A percentile compares a stretch with the other conserved stretches of the same genome.
Evolutionary conservation across 2,329 filamentous ascomycete genomes (phyloP).

Genomic region (Westerdykella aurantiaca): DNA sequence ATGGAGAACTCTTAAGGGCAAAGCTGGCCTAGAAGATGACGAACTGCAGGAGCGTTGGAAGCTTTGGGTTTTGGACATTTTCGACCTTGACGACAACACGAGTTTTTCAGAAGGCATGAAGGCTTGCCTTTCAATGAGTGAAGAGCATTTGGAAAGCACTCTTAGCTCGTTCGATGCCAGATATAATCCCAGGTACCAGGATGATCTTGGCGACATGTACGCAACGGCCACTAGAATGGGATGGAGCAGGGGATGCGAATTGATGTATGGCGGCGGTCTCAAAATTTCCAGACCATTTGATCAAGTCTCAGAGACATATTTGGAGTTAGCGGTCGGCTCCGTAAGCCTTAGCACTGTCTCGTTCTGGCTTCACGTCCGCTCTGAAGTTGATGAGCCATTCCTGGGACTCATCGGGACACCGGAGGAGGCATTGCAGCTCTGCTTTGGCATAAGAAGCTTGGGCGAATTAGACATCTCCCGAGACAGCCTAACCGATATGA

Average conservation of each 20-base stretch:
- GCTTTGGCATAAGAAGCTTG: background rate
- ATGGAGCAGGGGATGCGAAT: background rate
- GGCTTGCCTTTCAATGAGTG: background rate
- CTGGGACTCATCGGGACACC: background rate
- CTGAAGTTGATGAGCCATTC: background rate
- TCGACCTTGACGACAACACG: no score
- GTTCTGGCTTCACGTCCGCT: background rate
- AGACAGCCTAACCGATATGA: background rate
- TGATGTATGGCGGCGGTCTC: background rate
- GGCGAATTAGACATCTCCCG: background rate
- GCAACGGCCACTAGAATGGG: background rate
- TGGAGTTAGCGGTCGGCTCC: background rate
- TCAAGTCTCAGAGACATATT: background rate
- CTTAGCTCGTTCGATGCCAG: background rate
- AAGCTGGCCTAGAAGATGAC: no score
- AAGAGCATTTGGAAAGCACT: background rate
- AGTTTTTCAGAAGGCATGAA: background rate
- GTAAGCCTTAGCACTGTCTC: background rate
- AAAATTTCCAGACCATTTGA: background rate
- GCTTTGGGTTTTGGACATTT: no score
- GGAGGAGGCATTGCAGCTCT: background rate
- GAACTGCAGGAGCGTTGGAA: no score
- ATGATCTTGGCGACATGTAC: background rate
- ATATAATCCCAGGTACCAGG: background rate
- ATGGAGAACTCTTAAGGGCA: no score